Percentiles rank a stretch among this genome's conserved stretches.
Conservation (phyloP, 164 flowering plant species). For the Taxillus chinensis region DNA sequence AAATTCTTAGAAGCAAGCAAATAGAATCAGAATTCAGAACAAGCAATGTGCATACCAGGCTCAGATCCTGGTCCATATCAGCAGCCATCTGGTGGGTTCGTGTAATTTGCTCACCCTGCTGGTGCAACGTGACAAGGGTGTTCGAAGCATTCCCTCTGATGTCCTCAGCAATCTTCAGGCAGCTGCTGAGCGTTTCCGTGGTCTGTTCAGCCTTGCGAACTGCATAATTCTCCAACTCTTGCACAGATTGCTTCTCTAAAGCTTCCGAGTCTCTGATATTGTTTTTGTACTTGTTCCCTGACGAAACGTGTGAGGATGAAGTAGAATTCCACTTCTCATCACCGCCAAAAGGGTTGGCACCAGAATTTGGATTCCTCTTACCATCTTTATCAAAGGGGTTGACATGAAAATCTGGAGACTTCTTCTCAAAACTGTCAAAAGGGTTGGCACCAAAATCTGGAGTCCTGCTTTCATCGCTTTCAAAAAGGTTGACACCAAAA, state of each 20-base stretch:
- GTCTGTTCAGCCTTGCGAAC: constrained; percentile 66
- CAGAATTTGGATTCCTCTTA: constrained; percentile 6
- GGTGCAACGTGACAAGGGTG: constrained; percentile 60
- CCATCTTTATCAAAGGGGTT: constrained; percentile 10
- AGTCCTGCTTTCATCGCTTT: constrained; percentile 5
- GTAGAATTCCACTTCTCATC: constrained; percentile 1
- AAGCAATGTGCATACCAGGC: constrained; percentile 33
- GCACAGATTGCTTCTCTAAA: constrained; percentile 45
- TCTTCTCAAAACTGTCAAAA: constrained; percentile 8
- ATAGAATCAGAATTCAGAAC: background rate
- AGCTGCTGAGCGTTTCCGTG: constrained; percentile 41
- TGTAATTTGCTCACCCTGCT: constrained; percentile 76
- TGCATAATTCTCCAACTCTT: constrained; percentile 64
- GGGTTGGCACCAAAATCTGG: constrained; percentile 9
- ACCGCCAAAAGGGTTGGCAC: constrained; percentile 3
- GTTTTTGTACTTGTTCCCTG: constrained; percentile 30
- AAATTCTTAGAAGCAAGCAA: background rate
- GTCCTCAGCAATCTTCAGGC: constrained; percentile 70
- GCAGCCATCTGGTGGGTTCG: constrained; percentile 54
- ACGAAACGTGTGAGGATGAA: constrained; percentile 4
- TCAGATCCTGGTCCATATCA: constrained; percentile 61
- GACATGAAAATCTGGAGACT: constrained; percentile 6
- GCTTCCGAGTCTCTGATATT: constrained; percentile 43
- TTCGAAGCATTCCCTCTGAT: constrained; percentile 58
- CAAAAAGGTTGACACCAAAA: constrained; percentile 3